Conservation (phyloP, 805 yeast genomes). For the Brettanomyces bruxellensis region DNA sequence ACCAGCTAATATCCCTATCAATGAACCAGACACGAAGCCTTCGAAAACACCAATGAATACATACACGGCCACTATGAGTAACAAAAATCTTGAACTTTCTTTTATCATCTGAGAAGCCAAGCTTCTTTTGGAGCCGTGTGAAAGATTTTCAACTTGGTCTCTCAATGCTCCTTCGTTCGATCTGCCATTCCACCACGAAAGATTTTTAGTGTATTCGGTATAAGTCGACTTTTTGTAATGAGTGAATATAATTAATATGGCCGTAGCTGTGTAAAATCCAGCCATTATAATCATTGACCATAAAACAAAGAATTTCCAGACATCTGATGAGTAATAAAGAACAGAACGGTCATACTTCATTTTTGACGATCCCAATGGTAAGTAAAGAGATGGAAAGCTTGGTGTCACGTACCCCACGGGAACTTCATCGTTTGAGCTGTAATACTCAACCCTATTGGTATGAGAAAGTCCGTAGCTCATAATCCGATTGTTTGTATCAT, state of each 20-base stretch:
- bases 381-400: conserved; percentile 66
- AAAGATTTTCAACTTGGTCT: background rate
- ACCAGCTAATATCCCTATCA: conserved; percentile 65
- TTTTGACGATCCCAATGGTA: conserved; percentile 43
- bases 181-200: background rate
- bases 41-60: conserved; percentile 47
- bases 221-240: conserved; percentile 29
- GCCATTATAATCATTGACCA: conserved; percentile 73
- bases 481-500: too few relatives aligned
- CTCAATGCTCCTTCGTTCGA: background rate
- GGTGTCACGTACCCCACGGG: conserved; percentile 84
- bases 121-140: background rate
- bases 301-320: conserved; percentile 73
- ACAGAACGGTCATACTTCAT: conserved; percentile 37
- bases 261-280: conserved; percentile 57
- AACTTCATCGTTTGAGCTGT: conserved; percentile 13
- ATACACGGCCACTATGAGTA: conserved; percentile 39
- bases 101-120: conserved; percentile 1
- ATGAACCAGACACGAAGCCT: conserved; percentile 65
- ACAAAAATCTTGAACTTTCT: conserved; percentile 15
- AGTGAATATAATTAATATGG: conserved; percentile 46
- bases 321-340: conserved; percentile 60
- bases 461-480: background rate
- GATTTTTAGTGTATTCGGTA: background rate
- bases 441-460: background rate